A percentile compares a stretch with the other conserved stretches of the same genome.
phyloP scores from a whole-genome alignment of 345 rosid species.

The Combretum micranthum region DNA sequence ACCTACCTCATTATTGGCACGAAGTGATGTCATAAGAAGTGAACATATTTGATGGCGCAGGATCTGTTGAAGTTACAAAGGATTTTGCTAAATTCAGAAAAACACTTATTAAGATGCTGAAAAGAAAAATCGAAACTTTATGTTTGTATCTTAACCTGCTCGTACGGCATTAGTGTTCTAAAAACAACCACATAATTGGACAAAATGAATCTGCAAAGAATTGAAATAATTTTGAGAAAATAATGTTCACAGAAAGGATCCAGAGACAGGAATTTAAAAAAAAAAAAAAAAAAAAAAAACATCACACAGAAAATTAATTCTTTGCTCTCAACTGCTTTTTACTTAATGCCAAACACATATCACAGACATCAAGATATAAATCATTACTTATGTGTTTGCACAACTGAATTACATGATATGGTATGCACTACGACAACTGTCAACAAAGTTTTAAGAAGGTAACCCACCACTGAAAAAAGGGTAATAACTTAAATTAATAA shows the following conservation, averaged over 20 bases:
- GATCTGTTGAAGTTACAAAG: slow-evolving; percentile 46
- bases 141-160: slow-evolving; percentile 51
- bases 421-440: no score
- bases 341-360: no score
- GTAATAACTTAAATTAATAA: no score
- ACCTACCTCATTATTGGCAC: slow-evolving; percentile 83
- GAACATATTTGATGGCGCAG: slow-evolving; percentile 94
- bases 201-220: slow-evolving; percentile 69
- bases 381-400: no score
- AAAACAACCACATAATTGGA: slow-evolving; percentile 79
- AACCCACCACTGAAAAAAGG: no score
- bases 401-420: no score
- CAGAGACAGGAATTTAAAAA: no score
- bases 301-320: background rate
- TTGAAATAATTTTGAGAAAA: slow-evolving; percentile 6
- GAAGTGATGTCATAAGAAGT: slow-evolving; percentile 93
- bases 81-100: slow-evolving; percentile 20
- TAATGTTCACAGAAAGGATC: background rate
- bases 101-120: slow-evolving; percentile 14
- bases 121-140: slow-evolving; percentile 9
- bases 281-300: background rate
- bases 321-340: no score
- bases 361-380: no score
- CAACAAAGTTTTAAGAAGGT: no score
- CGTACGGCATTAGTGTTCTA: slow-evolving; percentile 64